Base-by-base conservation (phyloP, 1,139 yeast species). In the Pichia cactophila region DNA sequence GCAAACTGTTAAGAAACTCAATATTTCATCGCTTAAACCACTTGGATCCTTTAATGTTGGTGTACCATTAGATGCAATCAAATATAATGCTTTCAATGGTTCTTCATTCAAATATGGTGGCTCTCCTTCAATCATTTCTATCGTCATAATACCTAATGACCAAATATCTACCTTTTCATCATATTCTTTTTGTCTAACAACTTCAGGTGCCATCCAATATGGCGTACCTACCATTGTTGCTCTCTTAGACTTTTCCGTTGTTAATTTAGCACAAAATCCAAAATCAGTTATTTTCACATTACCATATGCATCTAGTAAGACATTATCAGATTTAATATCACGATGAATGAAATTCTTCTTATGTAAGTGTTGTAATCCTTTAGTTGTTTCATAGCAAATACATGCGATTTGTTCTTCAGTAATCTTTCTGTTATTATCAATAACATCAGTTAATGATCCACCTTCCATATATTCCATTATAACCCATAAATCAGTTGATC, bases 191-290 rank as follows among this genome's bases (percentile, higher is more conserved):
- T 90, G 97, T 68, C 89, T 87, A 48, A 92, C 97, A 45, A 92
- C 97, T 69, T 92, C 98, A 4, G 98, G 98, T 0, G 98, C 98
- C 98, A 92, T 92, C 98, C 98, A 92, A 67, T 92, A 92, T 12
- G 98, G 98, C 0, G 98, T 92, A 39, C 98, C 98, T 5, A 90
- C 98, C 97, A 92, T 89, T 0, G 98, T 92, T 10, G 97, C 97
- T 56, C 98, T 78, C 68, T 92, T 92, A 56, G 85, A 85, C 69
- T 94, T 81, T 64, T 88, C 92, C 56, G 87, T 95, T 2, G 97
- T 92, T 58, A 92, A 74, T 67, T 89, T 89, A 28, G 98, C 98
- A 70, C 98, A 92, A 72, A 92, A 92, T 0, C 98, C 98, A 69
- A 92, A 92, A 71, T 92, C 98, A 4, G 98, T 92, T 54, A 92